Base-by-base conservation (phyloP, 345 rosid species). In the Hypericum androsaemum region DNA sequence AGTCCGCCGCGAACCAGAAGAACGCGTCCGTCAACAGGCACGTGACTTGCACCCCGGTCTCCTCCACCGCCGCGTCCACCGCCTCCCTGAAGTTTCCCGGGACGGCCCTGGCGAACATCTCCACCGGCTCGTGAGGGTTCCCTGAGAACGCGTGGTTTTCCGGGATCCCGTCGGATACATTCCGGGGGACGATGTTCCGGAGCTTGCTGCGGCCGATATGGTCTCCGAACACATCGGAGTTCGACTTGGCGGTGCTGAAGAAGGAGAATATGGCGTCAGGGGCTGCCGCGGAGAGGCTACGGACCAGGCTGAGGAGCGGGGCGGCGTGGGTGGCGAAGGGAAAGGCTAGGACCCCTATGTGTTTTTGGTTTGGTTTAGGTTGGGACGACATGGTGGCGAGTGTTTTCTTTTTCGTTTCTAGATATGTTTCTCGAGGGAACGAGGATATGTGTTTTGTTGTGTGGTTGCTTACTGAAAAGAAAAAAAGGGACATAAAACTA, bases 1-100 rank as follows among this genome's bases (percentile, higher is more conserved):
- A 46, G 6, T 73, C 80, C 7, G 58, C 74, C 0, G 59, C 80
- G n/a, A 77, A 82, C 77, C 83, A 71, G 35, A 47, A 64, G 22
- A 82, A 82, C 1, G 77, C 86, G 38, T 82, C 89, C 2, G 76
- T 58, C 3, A 82, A 17, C 36, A 82, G 47, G 55, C 77, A 71
- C 42, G 53, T 67, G 12, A 77, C 35, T 7, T 13, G 42, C 51
- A 28, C 45, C 15, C 78, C 75, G 0, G 58, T 61, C 39, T 43
- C 76, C 45, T 36, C 50, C 56, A 73, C 68, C 0, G 71, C 69
- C 7, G 5, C 41, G 3, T 60, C 44, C 44, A 74, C 39, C 10
- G 62, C 82, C 5, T 12, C 52, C 56, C 15, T 15, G 16, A 73
- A 67, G 50, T 71, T 80, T 17, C 22, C 75, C 8, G 76, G 79